Percentiles rank a stretch among this genome's conserved stretches.
phyloP scores from a whole-genome alignment of 2,329 filamentous ascomycete genomes.

The Colletotrichum spinosum region DNA sequence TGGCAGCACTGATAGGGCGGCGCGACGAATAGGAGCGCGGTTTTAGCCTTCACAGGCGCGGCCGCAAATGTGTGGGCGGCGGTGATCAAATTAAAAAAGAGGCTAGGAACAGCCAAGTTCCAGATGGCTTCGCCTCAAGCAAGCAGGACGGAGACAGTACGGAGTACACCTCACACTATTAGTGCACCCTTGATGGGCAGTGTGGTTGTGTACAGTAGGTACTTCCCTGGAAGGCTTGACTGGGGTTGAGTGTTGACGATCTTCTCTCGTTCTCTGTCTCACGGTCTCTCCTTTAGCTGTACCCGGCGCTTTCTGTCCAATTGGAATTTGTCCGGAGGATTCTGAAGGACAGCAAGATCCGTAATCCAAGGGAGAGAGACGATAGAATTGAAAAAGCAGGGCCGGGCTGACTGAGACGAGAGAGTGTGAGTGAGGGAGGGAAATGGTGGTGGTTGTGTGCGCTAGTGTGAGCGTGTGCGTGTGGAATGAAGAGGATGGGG shows the following conservation, averaged over 20 bases:
- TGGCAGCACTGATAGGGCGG: constrained; percentile 29
- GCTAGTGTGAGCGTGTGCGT: constrained; percentile 3
- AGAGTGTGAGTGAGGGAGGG: constrained; percentile 1
- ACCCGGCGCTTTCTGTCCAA: no score
- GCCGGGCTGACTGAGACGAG: constrained; percentile 1
- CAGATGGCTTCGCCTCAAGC: constrained; percentile 6
- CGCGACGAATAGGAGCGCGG: constrained; percentile 29
- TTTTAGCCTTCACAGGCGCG: constrained; percentile 35
- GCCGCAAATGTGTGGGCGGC: constrained; percentile 35
- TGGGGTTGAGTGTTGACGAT: background rate
- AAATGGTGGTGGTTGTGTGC: constrained; percentile 6
- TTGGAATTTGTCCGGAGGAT: no score
- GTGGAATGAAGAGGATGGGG: constrained; percentile 4
- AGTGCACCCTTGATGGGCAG: no score
- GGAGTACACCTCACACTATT: no score
- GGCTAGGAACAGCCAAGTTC: constrained; percentile 33
- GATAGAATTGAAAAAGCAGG: constrained; percentile 19
- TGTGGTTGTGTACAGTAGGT: no score
- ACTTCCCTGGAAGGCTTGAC: background rate
- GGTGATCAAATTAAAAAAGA: constrained; percentile 37
- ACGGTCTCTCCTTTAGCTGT: no score
- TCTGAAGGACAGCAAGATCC: background rate
- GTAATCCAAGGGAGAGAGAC: constrained; percentile 13
- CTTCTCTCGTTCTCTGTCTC: no score
- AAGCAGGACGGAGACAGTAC: no score